Evolutionary conservation across 345 rosid species (phyloP), one percentile per base, ranked within the genome.

Genomic region (Arabidopsis arenosa): DNA sequence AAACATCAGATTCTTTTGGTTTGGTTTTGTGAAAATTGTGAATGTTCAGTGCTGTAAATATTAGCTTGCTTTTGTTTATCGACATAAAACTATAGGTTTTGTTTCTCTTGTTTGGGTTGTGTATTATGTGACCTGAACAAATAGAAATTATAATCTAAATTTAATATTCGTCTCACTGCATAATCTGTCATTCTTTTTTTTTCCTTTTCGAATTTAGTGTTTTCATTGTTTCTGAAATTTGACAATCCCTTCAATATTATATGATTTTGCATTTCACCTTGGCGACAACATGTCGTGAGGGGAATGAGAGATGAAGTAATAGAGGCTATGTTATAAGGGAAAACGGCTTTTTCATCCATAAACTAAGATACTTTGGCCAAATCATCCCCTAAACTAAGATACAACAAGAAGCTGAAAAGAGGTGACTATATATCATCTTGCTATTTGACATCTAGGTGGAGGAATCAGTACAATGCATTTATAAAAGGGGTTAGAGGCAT

Each of bases 1-100:
- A 62, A 21, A 75, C 79, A 68, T 75, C 74, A 58, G 61, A 75
- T 75, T 60, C 79, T 75, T 75, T 68, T 75, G 55, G 55, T 75
- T 67, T 59, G 32, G 35, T 49, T 67, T 57, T 10, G 26, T 59
- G 45, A 51, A 47, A 59, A 12, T 12, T 56, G 30, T 74, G 49
- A 55, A 44, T 65, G 48, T 64, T 39, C 48, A 64, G 6, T 2
- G 37, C 17, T 41, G 41, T 49, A 55, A 72, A 32, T 32, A 18
- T 41, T 63, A 40, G 43, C 55, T 26, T 49, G 15, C 2, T 40
- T 40, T 32, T 62, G 32, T 40, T 40, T 41, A 52, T 63, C 30
- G 52, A 30, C 33, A 7, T 59, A 28, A 4, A 26, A 15, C 32
- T 47, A 23, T 9, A 17, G 57, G 57, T 47, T 21, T 13, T 57